These are phyloP conservation scores for Karstenula rhodostoma DNA, from an alignment of 2,329 filamentous ascomycete genomes.

Conservation along the genomic window DNA sequence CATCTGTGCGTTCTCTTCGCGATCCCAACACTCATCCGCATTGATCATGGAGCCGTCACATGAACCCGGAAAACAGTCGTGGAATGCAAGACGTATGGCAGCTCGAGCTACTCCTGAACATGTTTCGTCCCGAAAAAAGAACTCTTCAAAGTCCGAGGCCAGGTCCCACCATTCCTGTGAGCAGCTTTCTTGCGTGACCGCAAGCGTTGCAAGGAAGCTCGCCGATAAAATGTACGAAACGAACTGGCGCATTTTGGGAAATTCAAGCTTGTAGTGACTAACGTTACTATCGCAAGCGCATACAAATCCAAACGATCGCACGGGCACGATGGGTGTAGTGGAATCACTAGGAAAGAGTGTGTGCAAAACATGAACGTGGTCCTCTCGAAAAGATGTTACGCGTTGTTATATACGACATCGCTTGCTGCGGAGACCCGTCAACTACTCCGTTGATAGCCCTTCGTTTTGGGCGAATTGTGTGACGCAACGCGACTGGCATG, in stretches of 20 bases:
- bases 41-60: constrained; percentile 22
- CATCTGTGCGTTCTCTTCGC: constrained; percentile 53
- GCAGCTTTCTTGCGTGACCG: constrained; percentile 11
- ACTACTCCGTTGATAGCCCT: not conserved
- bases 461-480: not conserved
- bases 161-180: constrained; percentile 15
- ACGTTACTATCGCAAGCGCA: not conserved
- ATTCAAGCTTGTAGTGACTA: not conserved
- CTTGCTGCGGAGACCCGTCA: constrained; percentile 10
- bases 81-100: constrained; percentile 22
- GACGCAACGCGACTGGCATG: not conserved
- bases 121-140: constrained; percentile 2
- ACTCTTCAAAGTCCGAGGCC: constrained; percentile 2
- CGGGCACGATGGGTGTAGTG: not conserved
- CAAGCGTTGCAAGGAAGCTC: not conserved
- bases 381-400: not conserved
- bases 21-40: constrained; percentile 15
- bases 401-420: not conserved
- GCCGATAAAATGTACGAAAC: not conserved
- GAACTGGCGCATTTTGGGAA: not conserved
- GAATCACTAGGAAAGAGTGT: not conserved
- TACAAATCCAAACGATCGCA: not conserved
- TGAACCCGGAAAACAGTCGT: constrained; percentile 17
- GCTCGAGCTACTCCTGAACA: constrained; percentile 17
- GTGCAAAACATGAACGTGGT: not conserved